Evolutionary conservation across 208 protist genomes (phyloP), one percentile per base, ranked within the genome.

Genomic region (Histomonas meleagridis): DNA sequence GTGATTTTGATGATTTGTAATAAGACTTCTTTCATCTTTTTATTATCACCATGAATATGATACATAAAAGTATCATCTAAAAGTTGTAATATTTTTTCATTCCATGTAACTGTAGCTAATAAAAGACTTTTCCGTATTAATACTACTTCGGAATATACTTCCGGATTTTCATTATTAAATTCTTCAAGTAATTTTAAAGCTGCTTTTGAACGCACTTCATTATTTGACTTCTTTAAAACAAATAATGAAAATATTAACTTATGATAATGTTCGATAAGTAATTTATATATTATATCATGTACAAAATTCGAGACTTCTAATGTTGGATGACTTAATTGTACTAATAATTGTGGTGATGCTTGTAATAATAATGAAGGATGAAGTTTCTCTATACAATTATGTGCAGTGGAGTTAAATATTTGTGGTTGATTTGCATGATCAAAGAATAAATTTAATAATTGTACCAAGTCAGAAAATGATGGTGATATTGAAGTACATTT

Each of bases 401-500:
- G 32, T 18, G 76, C n/a, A n/a, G n/a, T 86, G 51, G 51, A 46
- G 9, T 21, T 46, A 26, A 86, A 86, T 38, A 86, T n/a, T n/a
- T 86, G 21, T 26, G 0, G 18, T 32, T 86, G 51, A 18, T 55
- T 40, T 38, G 76, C 76, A 35, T 86, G 23, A 38, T 86, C 76
- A 49, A 86, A 86, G 76, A 86, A 86, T 7, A 86, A 38, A 38
- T 86, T 86, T n/a, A 86, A 55, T 5, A 86, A 26, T 86, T 86
- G 76, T 7, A 86, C 76, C 51, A 51, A 40, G 38, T 86, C 76
- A 38, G 76, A 46, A 16, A 86, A 86, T 40, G 40, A 51, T 38
- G 46, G 28, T 55, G 76, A 23, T n/a, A 48, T 43, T n/a, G 51
- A 57, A 38, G 76, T 46, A 55, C 76, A 86, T 18, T 16, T 9